phyloP scores from a whole-genome alignment of 108 stramenopile species.

The Pelagomonas calceolata region DNA sequence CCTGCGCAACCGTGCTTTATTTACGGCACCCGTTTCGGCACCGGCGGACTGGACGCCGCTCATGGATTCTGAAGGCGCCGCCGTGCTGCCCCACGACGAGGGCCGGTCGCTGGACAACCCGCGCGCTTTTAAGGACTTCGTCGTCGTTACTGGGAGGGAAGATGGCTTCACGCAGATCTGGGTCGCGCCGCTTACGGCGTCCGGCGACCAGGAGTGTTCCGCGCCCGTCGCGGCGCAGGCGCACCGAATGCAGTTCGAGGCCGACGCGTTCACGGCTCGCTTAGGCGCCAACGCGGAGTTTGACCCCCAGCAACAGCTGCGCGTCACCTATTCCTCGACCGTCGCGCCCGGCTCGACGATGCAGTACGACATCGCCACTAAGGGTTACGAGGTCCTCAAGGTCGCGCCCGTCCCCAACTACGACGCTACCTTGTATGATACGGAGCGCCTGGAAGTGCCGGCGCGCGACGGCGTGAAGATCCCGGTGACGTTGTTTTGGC shows the following conservation, averaged over 20 bases:
- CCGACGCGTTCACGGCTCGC: constrained; percentile 61
- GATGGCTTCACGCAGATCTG: constrained; percentile 32
- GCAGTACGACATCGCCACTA: constrained; percentile 30
- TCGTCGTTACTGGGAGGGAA: constrained; percentile 38
- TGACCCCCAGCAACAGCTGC: constrained; percentile 48
- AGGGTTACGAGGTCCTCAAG: constrained; percentile 50
- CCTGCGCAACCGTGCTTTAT: constrained; percentile 34
- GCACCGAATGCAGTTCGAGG: constrained; percentile 49
- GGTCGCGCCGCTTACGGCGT: constrained; percentile 24
- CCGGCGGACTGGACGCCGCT: constrained; percentile 42
- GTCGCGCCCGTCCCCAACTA: constrained; percentile 69
- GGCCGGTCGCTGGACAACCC: constrained; percentile 41
- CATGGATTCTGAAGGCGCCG: constrained; percentile 11
- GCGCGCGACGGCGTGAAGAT: constrained; percentile 72
- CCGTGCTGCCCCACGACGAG: constrained; percentile 52
- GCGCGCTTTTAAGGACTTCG: constrained; percentile 39
- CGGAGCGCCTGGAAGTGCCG: constrained; percentile 53
- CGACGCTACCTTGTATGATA: constrained; percentile 56
- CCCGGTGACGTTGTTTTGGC: constrained; percentile 68
- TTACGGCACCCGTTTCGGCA: constrained; percentile 11
- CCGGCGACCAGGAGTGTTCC: constrained; percentile 15
- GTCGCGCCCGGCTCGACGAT: constrained; percentile 58
- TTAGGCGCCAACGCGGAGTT: constrained; percentile 52
- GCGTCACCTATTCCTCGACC: constrained; percentile 66
- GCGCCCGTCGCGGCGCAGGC: constrained; percentile 6